Percentiles rank a stretch among this genome's conserved stretches.
These are phyloP conservation scores for Penstemon barbatus DNA, from an alignment of 257 asterid species.

Conservation along the genomic window DNA sequence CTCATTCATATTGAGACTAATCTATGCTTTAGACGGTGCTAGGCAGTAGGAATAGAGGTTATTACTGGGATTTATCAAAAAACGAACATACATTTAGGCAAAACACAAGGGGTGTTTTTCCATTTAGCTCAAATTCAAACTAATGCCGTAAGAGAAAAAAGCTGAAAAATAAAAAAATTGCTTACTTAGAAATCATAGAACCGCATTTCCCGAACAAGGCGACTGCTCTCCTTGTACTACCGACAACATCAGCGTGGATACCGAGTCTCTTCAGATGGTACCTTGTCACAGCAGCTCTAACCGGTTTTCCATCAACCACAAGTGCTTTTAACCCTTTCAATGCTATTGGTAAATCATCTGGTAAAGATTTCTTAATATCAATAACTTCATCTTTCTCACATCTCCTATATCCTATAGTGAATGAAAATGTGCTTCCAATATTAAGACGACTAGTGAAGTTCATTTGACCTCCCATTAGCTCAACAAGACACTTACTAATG, in stretches of 20 bases:
- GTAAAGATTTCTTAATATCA: constrained; percentile 45
- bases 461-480: constrained; percentile 91
- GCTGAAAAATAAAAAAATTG: constrained; percentile 10
- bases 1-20: no score
- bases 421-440: constrained; percentile 86
- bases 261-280: constrained; percentile 88
- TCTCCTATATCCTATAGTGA: constrained; percentile 55
- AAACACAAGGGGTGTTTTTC: background rate
- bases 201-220: constrained; percentile 42
- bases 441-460: constrained; percentile 71
- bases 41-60: no score
- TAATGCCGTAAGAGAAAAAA: background rate
- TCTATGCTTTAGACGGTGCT: no score
- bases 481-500: constrained; percentile 88
- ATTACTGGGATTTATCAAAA: background rate
- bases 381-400: constrained; percentile 40
- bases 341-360: constrained; percentile 54
- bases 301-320: constrained; percentile 69
- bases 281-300: constrained; percentile 79
- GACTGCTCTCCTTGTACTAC: constrained; percentile 50
- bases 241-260: constrained; percentile 53
- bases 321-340: constrained; percentile 70
- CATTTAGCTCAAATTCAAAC: background rate
- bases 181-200: constrained; percentile 53
- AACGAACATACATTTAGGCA: background rate